Evolutionary conservation across 495 filamentous ascomycete species (phyloP), one percentile per base, ranked within the genome.

Genomic region (Aspergillus diversus): DNA sequence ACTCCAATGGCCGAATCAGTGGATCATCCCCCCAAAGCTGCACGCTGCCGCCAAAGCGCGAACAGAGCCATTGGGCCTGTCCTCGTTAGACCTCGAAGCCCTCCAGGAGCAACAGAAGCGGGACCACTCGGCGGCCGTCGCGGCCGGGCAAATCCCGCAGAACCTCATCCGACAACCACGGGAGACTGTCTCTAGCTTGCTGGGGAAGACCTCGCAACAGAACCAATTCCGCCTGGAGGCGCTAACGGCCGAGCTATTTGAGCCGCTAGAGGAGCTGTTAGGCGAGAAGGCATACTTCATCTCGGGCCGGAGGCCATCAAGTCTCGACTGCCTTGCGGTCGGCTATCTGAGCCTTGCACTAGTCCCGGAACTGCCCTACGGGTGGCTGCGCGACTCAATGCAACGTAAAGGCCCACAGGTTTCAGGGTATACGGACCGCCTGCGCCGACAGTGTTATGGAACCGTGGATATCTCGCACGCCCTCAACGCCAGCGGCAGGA

Each of bases 1-100:
- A 60, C 86, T 97, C 34, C 87, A 89, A 21, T 93, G 93, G 81
- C 91, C 95, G 8, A 83, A 89, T 55, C 89, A 90, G 69, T 97
- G 91, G 85, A 89, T 88, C 52, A 84, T 91, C 17, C 91, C 90
- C 4, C 87, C 87, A 5, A 78, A 80, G 58, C 75, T 87, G 32
- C 90, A 92, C 59, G 74, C 85, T 43, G 77, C 87, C 52, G 92
- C 92, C 49, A 85, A 88, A 69, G 63, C 73, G 16, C 84, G 89
- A 55, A 93, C 90, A n/a, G 85, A 84, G 34, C 86, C 91, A 67
- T 84, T 97, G 13, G 88, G 89, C 32, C 79, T 97, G 57, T 86
- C 86, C 5, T 81, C 82, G 11, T 75, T 90, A 17, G 88, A 89
- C 71, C 78, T 92, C 5, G 82, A 86, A 65, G 77, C 78, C 50